Evolutionary conservation across 2,329 filamentous ascomycete species (phyloP), one percentile per base, ranked within the genome.

Genomic region (Pestalotiopsis sp.): DNA sequence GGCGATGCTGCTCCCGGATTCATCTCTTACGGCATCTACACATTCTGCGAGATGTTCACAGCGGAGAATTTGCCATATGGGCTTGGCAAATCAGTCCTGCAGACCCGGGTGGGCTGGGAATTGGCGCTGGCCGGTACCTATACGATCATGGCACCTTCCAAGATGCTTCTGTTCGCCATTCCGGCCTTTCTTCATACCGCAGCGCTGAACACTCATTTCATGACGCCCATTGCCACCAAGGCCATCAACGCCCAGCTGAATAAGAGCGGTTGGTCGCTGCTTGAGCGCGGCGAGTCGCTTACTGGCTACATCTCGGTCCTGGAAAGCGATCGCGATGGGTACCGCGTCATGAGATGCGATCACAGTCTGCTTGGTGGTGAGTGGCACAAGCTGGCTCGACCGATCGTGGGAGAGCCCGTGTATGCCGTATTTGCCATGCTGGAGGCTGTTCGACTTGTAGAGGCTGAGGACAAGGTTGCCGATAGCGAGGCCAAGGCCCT

Each of bases 341-440:
- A 93, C 80, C 89, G 94, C 1, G 89, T 95, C 17, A 89, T 99
- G 86, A 90, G 96, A 70, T 98, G 94, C 78, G 96, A 98, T 76
- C 96, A 99, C 79, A 97, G 94, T 76, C 85, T 99, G 39, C 86
- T 99, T 1, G 96, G 96, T 56, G 96, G 96, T 45, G 93, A 98
- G 80, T 99, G 95, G 95, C 87, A 91, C 13, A 84, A 84, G 56
- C 83, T 81, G 73, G 80, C 75, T 80, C 91, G 78, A 69, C 85
- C 81, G 65, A 82, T 77, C 71, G 86, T 94, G 20, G 88, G 89
- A 12, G 96, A 99, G 80, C 94, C 95, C 0, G 94, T 99, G 68
- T 99, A 98, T 78, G 92, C 94, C 11, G 92, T 98, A n/a, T 99
- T 99, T 78, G 91, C 94, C 31, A 97, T 97, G 87, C 88, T 99